These are phyloP conservation scores for Spencermartinsiella europaea DNA, from an alignment of 805 yeast species.

Conservation along the genomic window DNA sequence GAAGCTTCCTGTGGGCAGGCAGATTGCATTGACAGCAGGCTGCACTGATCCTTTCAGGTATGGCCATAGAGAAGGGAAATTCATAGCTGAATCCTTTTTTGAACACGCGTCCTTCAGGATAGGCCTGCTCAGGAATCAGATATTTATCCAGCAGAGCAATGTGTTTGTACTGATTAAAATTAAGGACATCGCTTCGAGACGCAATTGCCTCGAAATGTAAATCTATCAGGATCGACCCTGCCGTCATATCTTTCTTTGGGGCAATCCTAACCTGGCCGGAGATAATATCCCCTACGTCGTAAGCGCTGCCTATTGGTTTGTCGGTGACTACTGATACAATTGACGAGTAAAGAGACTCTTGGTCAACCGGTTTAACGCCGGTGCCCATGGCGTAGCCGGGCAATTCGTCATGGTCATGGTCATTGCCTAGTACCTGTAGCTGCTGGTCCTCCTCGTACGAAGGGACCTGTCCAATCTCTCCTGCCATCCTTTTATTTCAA, in stretches of 20 bases:
- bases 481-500: not conserved
- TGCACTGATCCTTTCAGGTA: conserved; percentile 9
- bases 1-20: conserved; percentile 5
- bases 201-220: conserved; percentile 13
- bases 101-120: conserved; percentile 12
- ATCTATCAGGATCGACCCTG: conserved; percentile 6
- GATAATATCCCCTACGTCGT: conserved; percentile 13
- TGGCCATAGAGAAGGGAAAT: conserved; percentile 13
- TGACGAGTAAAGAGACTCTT: not conserved
- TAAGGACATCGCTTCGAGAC: conserved; percentile 4
- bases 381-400: conserved; percentile 2
- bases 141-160: conserved; percentile 8
- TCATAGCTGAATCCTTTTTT: conserved; percentile 13
- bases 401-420: conserved; percentile 2
- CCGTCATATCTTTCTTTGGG: conserved; percentile 10
- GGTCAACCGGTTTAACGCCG: not conserved
- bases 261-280: conserved; percentile 11
- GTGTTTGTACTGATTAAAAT: conserved; percentile 3
- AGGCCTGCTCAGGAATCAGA: conserved; percentile 5
- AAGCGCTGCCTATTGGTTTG: not conserved
- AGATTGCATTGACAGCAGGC: conserved; percentile 10
- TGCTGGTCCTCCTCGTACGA: conserved; percentile 5
- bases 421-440: not conserved
- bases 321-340: conserved; percentile 2
- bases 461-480: not conserved